Percentiles rank a stretch among this genome's conserved stretches.
Evolutionary conservation across 2,329 filamentous ascomycete species (phyloP).

Genomic region (Colletotrichum paranaense): DNA sequence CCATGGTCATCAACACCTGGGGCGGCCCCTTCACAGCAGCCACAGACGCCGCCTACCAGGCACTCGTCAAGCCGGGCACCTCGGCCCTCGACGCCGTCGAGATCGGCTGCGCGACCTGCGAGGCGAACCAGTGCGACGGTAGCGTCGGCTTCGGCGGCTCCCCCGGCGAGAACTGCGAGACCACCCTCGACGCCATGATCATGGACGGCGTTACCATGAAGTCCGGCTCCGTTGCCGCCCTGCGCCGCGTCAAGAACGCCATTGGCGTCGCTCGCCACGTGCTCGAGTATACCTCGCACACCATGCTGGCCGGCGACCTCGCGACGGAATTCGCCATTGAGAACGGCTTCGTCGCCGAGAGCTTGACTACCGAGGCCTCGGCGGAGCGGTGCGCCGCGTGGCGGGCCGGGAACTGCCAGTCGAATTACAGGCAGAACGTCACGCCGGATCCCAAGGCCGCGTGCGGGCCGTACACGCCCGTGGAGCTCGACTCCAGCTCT

Average conservation of each 20-base stretch:
- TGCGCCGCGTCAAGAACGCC: slow-evolving; percentile 61
- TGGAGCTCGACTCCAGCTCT: slow-evolving; percentile 38
- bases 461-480: slow-evolving; percentile 61
- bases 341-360: slow-evolving; percentile 60
- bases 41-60: slow-evolving; percentile 61
- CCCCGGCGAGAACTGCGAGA: slow-evolving; percentile 67
- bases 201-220: slow-evolving; percentile 67
- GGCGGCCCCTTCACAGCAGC: slow-evolving; percentile 62
- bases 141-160: slow-evolving; percentile 67
- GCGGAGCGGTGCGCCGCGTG: slow-evolving; percentile 54
- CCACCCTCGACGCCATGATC: slow-evolving; percentile 68
- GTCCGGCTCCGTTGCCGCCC: slow-evolving; percentile 62
- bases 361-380: slow-evolving; percentile 56
- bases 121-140: slow-evolving; percentile 63
- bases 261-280: slow-evolving; percentile 62
- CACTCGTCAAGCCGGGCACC: slow-evolving; percentile 44
- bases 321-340: slow-evolving; percentile 64
- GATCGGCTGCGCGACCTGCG: slow-evolving; percentile 62
- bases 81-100: slow-evolving; percentile 64
- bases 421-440: slow-evolving; percentile 62
- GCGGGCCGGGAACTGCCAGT: slow-evolving; percentile 56
- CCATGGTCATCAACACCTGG: slow-evolving; percentile 67
- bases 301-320: slow-evolving; percentile 62
- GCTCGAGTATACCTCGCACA: slow-evolving; percentile 62
- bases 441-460: slow-evolving; percentile 52